Conservation (phyloP, 371 early-diverging fungal species). For the Edhazardia aedis region DNA sequence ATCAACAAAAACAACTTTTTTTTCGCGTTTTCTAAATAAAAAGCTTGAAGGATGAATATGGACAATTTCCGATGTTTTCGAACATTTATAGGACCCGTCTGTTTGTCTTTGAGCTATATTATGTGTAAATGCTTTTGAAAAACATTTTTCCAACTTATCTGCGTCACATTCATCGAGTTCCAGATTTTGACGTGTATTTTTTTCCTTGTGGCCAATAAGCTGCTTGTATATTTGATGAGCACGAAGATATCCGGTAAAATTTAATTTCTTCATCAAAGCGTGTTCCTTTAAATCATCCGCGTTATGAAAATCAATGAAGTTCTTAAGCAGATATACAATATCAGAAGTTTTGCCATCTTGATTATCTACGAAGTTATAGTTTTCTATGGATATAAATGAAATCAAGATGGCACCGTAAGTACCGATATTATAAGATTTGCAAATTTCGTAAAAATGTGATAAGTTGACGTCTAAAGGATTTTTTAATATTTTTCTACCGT, state of each 20-base stretch:
- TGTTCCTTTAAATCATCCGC: no score
- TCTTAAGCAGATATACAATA: no score
- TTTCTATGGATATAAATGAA: constrained; percentile 26
- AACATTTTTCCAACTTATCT: constrained; percentile 12
- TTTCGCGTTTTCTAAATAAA: constrained; percentile 27
- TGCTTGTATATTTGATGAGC: no score
- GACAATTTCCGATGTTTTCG: constrained; percentile 4
- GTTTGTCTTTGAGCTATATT: constrained; percentile 22
- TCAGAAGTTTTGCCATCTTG: not conserved
- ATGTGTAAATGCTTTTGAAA: constrained; percentile 26
- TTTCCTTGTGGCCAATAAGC: no score
- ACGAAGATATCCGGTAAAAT: no score
- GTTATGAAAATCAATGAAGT: no score
- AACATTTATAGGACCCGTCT: constrained; percentile 26
- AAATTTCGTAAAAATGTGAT: constrained; percentile 19
- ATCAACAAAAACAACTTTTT: constrained; percentile 33
- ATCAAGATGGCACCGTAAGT: constrained; percentile 15
- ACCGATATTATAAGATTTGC: constrained; percentile 1
- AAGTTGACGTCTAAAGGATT: constrained; percentile 31
- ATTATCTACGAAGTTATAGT: constrained; percentile 28
- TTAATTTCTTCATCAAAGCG: no score
- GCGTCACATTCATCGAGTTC: no score
- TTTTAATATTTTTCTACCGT: constrained; percentile 20
- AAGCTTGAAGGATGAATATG: constrained; percentile 30
- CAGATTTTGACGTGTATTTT: no score